A percentile compares a stretch with the other conserved stretches of the same genome.
phyloP scores from a whole-genome alignment of 345 rosid genomes.

The Eucalyptus cloeziana region DNA sequence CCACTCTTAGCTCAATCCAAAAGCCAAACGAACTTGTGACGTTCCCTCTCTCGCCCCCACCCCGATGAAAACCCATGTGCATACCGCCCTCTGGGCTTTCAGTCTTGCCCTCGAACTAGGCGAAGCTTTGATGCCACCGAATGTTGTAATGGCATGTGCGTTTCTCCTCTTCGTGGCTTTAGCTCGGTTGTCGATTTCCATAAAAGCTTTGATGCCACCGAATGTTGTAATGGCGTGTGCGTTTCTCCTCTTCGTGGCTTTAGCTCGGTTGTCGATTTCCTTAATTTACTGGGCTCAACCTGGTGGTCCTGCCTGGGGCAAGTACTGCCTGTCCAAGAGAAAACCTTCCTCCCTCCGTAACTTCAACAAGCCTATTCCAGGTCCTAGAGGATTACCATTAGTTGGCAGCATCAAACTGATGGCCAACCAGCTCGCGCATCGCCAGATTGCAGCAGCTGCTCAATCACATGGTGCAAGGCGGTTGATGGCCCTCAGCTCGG shows the following conservation, averaged over 20 bases:
- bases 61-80: not conserved
- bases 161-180: not conserved
- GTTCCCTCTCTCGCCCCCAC: not conserved
- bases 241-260: not conserved
- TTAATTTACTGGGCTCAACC: conserved; percentile 21
- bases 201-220: not conserved
- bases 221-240: not conserved
- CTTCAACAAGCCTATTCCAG: conserved; percentile 10
- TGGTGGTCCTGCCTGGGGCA: conserved; percentile 53
- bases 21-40: not conserved
- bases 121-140: not conserved
- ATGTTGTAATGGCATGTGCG: not conserved
- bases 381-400: conserved; percentile 34
- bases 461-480: conserved; percentile 4
- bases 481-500: conserved; percentile 43
- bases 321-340: not conserved
- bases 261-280: conserved; percentile 9
- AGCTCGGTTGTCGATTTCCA: not conserved
- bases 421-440: conserved; percentile 27
- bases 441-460: conserved; percentile 23
- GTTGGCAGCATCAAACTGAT: conserved; percentile 38
- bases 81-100: not conserved
- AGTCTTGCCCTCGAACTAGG: conserved; percentile 14
- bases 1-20: not conserved
- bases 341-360: not conserved